Evolutionary conservation across 768 basidiomycete genomes (phyloP), one percentile per base, ranked within the genome.

Genomic region (Mycena vitilis): DNA sequence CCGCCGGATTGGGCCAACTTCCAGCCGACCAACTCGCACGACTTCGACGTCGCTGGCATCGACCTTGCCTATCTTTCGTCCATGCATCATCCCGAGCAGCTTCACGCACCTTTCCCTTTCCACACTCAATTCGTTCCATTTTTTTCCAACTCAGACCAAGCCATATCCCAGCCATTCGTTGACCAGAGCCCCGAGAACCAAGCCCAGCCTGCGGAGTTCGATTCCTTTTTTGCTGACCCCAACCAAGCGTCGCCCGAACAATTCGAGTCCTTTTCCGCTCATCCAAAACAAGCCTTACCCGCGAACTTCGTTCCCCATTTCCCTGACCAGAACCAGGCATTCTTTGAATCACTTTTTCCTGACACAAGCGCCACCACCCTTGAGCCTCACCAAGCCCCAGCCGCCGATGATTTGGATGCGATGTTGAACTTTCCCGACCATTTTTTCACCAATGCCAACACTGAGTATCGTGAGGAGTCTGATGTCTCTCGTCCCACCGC

Each of bases 51-150:
- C 53, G 6, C 25, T 48, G 59, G 23, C 52, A 20, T 36, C 30
- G 63, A 70, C 40, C 63, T 47, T 63, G 44, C 52, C 9, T 52
- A 38, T 51, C 30, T 57, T 51, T 36, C 58, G 15, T 40, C 49
- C 37, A 38, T 53, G 60, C 48, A 58, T n/a, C 23, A 36, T n/a
- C 61, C 44, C n/a, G n/a, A n/a, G n/a, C n/a, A n/a, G 30, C 22
- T 54, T 37, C 3, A 6, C 34, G 13, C 38, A 40, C 13, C 38
- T 13, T 40, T 40, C 45, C 13, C 25, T 10, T n/a, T n/a, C n/a
- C n/a, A n/a, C n/a, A n/a, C n/a, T n/a, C n/a, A n/a, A n/a, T n/a
- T n/a, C n/a, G n/a, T n/a, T n/a, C n/a, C n/a, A n/a, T n/a, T n/a
- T n/a, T n/a, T n/a, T n/a, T n/a, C n/a, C n/a, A n/a, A n/a, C n/a